These are phyloP conservation scores for Colletotrichum sp. DNA, from an alignment of 2,329 filamentous ascomycete species.

Conservation along the genomic window DNA sequence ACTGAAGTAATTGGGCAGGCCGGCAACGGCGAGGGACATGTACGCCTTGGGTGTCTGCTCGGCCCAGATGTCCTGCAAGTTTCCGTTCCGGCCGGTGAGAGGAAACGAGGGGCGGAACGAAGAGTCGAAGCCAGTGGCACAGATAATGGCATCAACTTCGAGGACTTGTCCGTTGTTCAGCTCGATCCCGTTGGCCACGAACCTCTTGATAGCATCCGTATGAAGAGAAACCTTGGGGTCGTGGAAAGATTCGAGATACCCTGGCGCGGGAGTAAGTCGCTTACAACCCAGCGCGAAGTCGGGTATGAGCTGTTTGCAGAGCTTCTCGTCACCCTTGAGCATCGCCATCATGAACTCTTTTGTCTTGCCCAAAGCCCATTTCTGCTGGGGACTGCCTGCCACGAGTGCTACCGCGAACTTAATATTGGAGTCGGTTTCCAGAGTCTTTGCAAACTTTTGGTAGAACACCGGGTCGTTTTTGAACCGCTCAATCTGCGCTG, in stretches of 20 bases:
- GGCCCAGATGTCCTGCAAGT: constrained; percentile 55
- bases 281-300: constrained; percentile 52
- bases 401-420: constrained; percentile 49
- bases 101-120: constrained; percentile 59
- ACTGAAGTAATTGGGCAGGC: constrained; percentile 63
- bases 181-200: constrained; percentile 54
- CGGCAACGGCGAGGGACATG: constrained; percentile 57
- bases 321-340: constrained; percentile 51
- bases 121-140: constrained; percentile 63
- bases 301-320: constrained; percentile 57
- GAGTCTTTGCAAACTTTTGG: constrained; percentile 48
- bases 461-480: constrained; percentile 50
- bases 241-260: constrained; percentile 49
- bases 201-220: constrained; percentile 43
- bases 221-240: constrained; percentile 20
- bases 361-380: constrained; percentile 44
- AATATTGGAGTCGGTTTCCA: constrained; percentile 50
- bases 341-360: constrained; percentile 52
- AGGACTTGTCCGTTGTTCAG: constrained; percentile 53
- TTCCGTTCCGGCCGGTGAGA: constrained; percentile 52
- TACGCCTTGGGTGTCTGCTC: constrained; percentile 51
- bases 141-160: constrained; percentile 60
- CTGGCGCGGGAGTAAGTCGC: constrained; percentile 55
- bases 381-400: constrained; percentile 44
- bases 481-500: constrained; percentile 52